These are phyloP conservation scores for Tephrocybe sp. DNA, from an alignment of 768 basidiomycete species.

Conservation along the genomic window DNA sequence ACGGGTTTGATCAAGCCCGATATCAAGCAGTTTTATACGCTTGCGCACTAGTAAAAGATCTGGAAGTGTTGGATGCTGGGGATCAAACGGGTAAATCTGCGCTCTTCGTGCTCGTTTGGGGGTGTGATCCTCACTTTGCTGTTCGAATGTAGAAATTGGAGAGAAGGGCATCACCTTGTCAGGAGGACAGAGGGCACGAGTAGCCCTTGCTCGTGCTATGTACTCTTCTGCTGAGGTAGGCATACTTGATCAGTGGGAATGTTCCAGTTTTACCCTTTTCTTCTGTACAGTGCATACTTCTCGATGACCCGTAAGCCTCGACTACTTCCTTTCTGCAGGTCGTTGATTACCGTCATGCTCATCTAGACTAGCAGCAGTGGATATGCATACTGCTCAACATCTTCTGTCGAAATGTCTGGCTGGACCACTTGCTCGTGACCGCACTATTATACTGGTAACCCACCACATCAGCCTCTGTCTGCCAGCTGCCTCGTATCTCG, in stretches of 20 bases:
- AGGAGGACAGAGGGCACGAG: conserved; percentile 70
- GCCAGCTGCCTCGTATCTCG: conserved; percentile 62
- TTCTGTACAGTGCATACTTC: conserved; percentile 45
- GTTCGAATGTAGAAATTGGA: conserved; percentile 54
- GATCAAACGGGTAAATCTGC: conserved; percentile 62
- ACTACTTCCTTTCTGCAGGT: neutral
- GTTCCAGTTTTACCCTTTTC: neutral
- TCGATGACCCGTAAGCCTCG: conserved; percentile 66
- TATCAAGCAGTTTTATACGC: conserved; percentile 70
- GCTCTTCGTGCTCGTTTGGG: neutral
- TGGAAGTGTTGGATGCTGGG: conserved; percentile 70
- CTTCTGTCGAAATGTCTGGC: conserved; percentile 62
- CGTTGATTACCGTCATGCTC: neutral
- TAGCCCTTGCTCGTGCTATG: conserved; percentile 75
- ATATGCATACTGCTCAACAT: conserved; percentile 75
- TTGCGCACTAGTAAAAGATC: conserved; percentile 70
- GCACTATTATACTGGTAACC: conserved; percentile 81
- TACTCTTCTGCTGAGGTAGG: conserved; percentile 66
- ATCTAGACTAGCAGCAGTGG: conserved; percentile 61
- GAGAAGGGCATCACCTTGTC: conserved; percentile 79
- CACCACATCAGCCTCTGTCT: conserved; percentile 77
- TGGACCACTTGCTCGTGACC: conserved; percentile 55
- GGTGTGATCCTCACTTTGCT: neutral
- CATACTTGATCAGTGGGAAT: neutral
- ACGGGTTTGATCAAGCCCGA: conserved; percentile 57